A percentile compares a stretch with the other conserved stretches of the same genome.
These are phyloP conservation scores for Beauveria sp. DNA, from an alignment of 2,329 filamentous ascomycete species.

Conservation along the genomic window DNA sequence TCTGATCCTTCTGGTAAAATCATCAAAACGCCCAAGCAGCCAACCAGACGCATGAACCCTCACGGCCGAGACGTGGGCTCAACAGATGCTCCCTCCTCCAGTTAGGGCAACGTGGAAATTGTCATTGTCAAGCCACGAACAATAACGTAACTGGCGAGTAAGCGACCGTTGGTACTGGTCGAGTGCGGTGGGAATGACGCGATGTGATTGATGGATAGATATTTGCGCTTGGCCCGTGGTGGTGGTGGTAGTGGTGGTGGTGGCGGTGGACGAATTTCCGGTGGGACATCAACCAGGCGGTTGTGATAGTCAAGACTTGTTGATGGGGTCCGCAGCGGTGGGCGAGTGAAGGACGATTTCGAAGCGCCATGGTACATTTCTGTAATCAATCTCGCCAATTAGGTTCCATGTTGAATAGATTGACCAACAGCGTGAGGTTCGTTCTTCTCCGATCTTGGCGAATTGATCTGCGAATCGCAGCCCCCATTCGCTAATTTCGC, in stretches of 20 bases:
- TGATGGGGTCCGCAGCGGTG: neutral
- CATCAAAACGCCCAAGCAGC: neutral
- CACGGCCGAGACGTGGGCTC: neutral
- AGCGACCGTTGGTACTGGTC: neutral
- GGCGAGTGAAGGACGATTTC: neutral
- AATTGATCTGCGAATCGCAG: neutral
- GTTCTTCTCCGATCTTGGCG: neutral
- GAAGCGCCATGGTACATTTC: neutral
- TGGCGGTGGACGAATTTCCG: neutral
- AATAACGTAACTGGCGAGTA: neutral
- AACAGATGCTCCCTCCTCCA: neutral
- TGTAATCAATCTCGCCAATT: neutral
- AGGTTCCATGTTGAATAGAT: neutral
- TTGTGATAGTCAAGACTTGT: too few species aligned
- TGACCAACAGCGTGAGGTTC: neutral
- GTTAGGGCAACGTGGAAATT: neutral
- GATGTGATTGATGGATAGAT: neutral
- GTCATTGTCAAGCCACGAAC: neutral
- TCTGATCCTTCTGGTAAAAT: neutral
- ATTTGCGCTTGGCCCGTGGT: neutral
- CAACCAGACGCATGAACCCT: neutral
- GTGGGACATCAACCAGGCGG: neutral
- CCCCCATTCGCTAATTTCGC: neutral
- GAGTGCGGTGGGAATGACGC: neutral
- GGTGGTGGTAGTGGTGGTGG: too few species aligned